Evolutionary conservation across 495 filamentous ascomycete species (phyloP).

Genomic region (Platismatia glauca): DNA sequence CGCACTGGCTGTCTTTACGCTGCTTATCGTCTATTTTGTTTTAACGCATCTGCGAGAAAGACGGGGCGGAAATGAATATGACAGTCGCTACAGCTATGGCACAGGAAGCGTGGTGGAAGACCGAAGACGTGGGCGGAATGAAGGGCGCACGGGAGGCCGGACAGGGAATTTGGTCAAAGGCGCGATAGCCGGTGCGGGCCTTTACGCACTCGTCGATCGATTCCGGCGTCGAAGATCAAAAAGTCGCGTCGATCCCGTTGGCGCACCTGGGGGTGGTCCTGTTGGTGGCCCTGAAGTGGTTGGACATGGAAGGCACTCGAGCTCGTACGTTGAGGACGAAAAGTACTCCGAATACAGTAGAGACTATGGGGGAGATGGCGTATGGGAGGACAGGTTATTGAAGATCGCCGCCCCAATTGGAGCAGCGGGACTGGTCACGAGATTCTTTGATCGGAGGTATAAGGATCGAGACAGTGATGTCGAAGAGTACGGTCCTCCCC

Average conservation of each 20-base stretch:
- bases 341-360: slow-evolving; percentile 41
- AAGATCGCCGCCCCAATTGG: slow-evolving; percentile 59
- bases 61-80: slow-evolving; percentile 40
- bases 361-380: slow-evolving; percentile 54
- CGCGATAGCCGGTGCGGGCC: slow-evolving; percentile 52
- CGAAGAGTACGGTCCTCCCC: slow-evolving; percentile 39
- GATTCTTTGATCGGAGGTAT: slow-evolving; percentile 49
- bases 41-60: slow-evolving; percentile 56
- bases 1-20: slow-evolving; percentile 57
- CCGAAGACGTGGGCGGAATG: slow-evolving; percentile 16
- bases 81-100: slow-evolving; percentile 45
- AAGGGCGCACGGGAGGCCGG: slow-evolving; percentile 23
- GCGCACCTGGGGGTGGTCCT: background rate
- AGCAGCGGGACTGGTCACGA: slow-evolving; percentile 55
- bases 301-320: slow-evolving; percentile 26
- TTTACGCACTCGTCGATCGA: slow-evolving; percentile 49
- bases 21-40: slow-evolving; percentile 63
- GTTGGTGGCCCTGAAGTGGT: slow-evolving; percentile 26
- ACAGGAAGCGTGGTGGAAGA: slow-evolving; percentile 33
- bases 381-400: slow-evolving; percentile 56
- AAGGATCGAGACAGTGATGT: slow-evolving; percentile 50
- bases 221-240: slow-evolving; percentile 29
- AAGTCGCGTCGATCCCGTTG: slow-evolving; percentile 20
- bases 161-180: slow-evolving; percentile 33
- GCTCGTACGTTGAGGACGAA: slow-evolving; percentile 25